Evolutionary conservation across 1,284 basidiomycete species (phyloP).

Genomic region (Cutaneotrichosporon spelunceum): DNA sequence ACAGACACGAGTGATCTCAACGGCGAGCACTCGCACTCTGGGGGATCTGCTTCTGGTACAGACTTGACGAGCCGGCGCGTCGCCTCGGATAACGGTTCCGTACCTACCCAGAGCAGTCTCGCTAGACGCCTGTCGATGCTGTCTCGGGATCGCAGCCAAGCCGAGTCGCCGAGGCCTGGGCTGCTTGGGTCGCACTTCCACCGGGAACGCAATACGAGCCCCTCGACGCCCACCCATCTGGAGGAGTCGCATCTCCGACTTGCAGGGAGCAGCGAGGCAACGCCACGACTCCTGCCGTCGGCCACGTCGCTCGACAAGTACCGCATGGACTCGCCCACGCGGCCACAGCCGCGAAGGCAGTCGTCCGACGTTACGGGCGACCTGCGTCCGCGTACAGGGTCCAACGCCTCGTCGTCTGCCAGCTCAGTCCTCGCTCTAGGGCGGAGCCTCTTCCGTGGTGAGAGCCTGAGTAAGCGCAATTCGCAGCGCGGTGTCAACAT

Average conservation of each 20-base stretch:
- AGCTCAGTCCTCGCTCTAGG: constrained; percentile 19
- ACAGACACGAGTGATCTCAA: constrained; percentile 30
- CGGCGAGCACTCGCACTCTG: constrained; percentile 14
- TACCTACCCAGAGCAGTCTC: constrained; percentile 8
- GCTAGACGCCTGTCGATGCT: constrained; percentile 18
- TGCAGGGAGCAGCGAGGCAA: constrained; percentile 10
- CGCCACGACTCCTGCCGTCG: constrained; percentile 20
- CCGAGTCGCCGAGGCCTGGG: constrained; percentile 21
- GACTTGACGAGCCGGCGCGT: constrained; percentile 12
- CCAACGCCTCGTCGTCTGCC: constrained; percentile 19
- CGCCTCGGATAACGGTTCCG: constrained; percentile 19
- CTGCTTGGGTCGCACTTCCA: constrained; percentile 12
- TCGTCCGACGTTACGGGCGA: constrained; percentile 10
- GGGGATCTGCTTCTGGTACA: background rate
- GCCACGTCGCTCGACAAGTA: constrained; percentile 22
- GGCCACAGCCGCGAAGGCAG: constrained; percentile 18
- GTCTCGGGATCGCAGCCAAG: constrained; percentile 5
- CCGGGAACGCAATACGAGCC: constrained; percentile 1
- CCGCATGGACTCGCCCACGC: constrained; percentile 3
- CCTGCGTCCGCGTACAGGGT: constrained; percentile 13
- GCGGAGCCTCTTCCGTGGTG: constrained; percentile 25
- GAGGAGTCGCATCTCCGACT: constrained; percentile 18
- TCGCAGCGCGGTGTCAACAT: constrained; percentile 27
- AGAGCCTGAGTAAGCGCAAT: constrained; percentile 24
- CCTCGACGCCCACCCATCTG: background rate